These are phyloP conservation scores for Chimonanthus praecox DNA, from an alignment of 164 flowering plant species.

Conservation along the genomic window DNA sequence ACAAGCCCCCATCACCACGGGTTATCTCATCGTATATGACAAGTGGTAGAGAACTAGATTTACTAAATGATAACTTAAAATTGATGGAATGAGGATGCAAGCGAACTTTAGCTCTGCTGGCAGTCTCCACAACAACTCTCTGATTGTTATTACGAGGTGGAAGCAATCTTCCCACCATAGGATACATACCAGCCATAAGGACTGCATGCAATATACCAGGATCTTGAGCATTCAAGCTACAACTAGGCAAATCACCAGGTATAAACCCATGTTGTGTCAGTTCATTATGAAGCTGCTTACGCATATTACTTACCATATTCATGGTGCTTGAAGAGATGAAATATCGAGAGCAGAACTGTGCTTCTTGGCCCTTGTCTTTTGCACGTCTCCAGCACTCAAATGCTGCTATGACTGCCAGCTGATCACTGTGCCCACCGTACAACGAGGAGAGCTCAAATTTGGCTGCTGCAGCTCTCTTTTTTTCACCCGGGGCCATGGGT, in stretches of 20 bases:
- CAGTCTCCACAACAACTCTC: constrained; percentile 49
- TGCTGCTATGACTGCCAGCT: constrained; percentile 75
- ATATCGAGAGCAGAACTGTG: constrained; percentile 60
- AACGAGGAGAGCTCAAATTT: constrained; percentile 65
- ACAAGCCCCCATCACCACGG: constrained; percentile 67
- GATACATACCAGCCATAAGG: constrained; percentile 81
- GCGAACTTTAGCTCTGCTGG: constrained; percentile 60
- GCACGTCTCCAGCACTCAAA: constrained; percentile 87
- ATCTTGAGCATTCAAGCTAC: constrained; percentile 65
- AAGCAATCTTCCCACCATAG: constrained; percentile 75
- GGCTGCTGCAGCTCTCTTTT: constrained; percentile 60
- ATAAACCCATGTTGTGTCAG: constrained; percentile 58
- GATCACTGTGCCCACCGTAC: constrained; percentile 85
- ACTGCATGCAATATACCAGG: constrained; percentile 89
- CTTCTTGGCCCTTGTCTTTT: constrained; percentile 54
- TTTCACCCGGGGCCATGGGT: constrained; percentile 65
- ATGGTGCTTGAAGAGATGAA: constrained; percentile 63
- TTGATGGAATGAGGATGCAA: constrained; percentile 54
- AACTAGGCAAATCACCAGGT: constrained; percentile 44
- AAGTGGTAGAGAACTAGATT: constrained; percentile 28
- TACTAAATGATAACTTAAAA: constrained; percentile 26
- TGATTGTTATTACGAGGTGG: constrained; percentile 28
- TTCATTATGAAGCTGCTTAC: constrained; percentile 70
- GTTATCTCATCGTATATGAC: constrained; percentile 76
- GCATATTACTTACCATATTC: constrained; percentile 68